Evolutionary conservation across 768 basidiomycete species (phyloP), one percentile per base, ranked within the genome.

Genomic region (Auriculariales sp.): DNA sequence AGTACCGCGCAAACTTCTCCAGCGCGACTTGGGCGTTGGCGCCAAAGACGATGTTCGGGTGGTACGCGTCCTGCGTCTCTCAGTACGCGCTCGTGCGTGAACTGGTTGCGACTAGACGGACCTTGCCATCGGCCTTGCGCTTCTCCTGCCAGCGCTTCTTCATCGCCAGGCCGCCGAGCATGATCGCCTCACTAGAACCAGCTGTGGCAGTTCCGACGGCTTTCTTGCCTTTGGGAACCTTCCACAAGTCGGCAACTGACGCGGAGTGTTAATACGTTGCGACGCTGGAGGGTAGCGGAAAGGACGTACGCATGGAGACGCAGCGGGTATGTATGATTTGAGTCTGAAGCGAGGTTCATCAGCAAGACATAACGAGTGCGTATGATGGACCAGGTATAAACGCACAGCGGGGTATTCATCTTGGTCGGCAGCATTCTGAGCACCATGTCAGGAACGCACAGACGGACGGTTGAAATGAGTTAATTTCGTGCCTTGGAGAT

Each of bases 161-260:
- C 72, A 83, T 73, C 30, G 81, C 80, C 12, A 83, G 67, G 32
- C 81, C 82, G 6, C 79, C 81, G 14, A 83, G 78, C 61, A 79
- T 78, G 58, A 83, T 82, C 3, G 81, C 81, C 62, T 83, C 81
- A 3, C 75, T 79, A 3, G 74, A 77, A 7, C 82, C 82, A 1
- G 80, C 82, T 3, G 81, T 83, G 3, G 81, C 80, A 0, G 81
- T 80, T 1, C 81, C 81, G 42, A 82, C 71, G 2, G 81, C 78
- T 36, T 74, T 59, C 47, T 70, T 65, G 14, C 65, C 57, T 30
- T 71, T 68, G 24, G 76, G 77, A 1, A 77, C 80, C 55, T 83
- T 71, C 81, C 81, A 83, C 29, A 83, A 70, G 58, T 78, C 68
- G 25, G 82, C 75, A 50, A 83, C 70, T 59, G 79, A 77, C 28